phyloP scores from a whole-genome alignment of 192 early-diverging fungal genomes.

The Lunasporangiospora selenospora region DNA sequence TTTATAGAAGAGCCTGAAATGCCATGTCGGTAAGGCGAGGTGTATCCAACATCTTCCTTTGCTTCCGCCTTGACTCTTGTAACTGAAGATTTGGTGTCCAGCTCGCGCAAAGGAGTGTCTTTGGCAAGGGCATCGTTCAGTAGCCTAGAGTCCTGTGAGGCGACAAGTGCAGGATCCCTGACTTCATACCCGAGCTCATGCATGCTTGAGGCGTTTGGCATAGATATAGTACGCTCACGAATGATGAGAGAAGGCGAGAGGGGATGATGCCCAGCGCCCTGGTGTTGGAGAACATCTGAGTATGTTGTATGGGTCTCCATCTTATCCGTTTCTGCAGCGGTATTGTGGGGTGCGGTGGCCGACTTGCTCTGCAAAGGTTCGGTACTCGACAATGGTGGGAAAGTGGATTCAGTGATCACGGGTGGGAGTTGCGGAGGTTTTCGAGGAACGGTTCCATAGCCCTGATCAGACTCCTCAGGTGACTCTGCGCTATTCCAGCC shows the following conservation, averaged over 20 bases:
- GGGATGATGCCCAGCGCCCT: slow-evolving; percentile 5
- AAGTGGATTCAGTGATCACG: slow-evolving; percentile 30
- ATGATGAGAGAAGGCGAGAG: slow-evolving; percentile 14
- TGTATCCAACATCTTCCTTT: slow-evolving; percentile 40
- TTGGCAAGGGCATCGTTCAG: background rate
- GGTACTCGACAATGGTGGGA: slow-evolving; percentile 18
- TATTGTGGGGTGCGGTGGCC: too few species aligned
- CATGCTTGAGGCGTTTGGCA: slow-evolving; percentile 6
- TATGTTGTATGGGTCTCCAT: too few species aligned
- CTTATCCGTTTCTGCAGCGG: too few species aligned
- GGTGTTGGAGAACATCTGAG: slow-evolving; percentile 2
- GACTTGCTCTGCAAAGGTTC: background rate
- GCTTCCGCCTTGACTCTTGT: slow-evolving; percentile 1
- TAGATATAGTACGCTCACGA: slow-evolving; percentile 4
- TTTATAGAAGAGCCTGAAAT: slow-evolving; percentile 40
- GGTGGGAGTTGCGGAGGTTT: slow-evolving; percentile 26
- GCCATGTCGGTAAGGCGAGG: slow-evolving; percentile 45
- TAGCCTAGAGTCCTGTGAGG: background rate
- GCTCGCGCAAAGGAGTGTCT: slow-evolving; percentile 14
- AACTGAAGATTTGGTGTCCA: slow-evolving; percentile 1
- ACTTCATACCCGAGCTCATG: background rate
- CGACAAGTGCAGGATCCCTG: too few species aligned
- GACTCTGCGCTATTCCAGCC: slow-evolving; percentile 24
- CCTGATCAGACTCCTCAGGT: slow-evolving; percentile 38
- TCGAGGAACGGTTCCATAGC: slow-evolving; percentile 38